A percentile compares a stretch with the other conserved stretches of the same genome.
phyloP scores from a whole-genome alignment of 768 basidiomycete genomes.

The Termitomyces sp. region DNA sequence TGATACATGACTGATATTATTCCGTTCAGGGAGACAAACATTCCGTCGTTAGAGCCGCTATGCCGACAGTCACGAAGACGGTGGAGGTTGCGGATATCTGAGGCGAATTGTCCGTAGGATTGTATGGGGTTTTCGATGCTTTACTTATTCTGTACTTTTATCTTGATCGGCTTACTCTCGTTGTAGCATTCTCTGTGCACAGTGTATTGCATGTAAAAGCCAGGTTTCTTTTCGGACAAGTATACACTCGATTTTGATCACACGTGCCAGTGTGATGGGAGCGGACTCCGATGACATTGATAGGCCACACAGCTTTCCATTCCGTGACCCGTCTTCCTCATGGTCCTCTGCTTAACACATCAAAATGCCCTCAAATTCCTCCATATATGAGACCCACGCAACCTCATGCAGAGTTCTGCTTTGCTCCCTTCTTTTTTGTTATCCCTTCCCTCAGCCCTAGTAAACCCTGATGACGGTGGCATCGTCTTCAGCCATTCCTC shows the following conservation, averaged over 20 bases:
- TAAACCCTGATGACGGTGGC: not conserved
- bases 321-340: not conserved
- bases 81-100: slow-evolving; percentile 23
- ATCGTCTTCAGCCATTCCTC: slow-evolving; percentile 1
- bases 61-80: slow-evolving; percentile 24
- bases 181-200: not conserved
- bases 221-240: not conserved
- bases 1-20: not conserved
- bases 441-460: not conserved
- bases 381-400: not conserved
- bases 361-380: not conserved
- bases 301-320: too few relatives aligned
- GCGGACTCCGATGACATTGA: too few relatives aligned
- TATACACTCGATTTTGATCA: not conserved
- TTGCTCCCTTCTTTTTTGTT: not conserved
- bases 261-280: not conserved
- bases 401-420: not conserved
- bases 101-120: not conserved
- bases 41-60: not conserved
- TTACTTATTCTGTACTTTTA: not conserved
- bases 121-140: not conserved
- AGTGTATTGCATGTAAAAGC: not conserved
- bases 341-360: not conserved
- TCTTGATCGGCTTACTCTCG: not conserved
- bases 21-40: not conserved